Evolutionary conservation across 352 stramenopile genomes (phyloP).

Genomic region (Phytophthora parvispora): DNA sequence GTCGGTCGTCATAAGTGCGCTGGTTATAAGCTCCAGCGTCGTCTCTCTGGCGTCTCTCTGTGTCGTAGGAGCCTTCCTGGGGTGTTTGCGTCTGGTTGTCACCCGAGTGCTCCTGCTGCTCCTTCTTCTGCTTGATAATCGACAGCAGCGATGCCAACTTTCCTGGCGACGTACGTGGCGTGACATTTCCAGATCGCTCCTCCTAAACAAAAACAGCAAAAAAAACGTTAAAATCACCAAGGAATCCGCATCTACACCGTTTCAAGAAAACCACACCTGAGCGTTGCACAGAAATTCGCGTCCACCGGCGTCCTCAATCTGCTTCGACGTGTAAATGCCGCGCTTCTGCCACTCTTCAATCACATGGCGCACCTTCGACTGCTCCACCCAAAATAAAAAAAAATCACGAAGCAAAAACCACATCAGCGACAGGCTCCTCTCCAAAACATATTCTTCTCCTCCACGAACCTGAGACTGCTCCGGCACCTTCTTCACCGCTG

Average conservation of each 20-base stretch:
- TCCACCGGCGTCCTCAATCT: slow-evolving; percentile 77
- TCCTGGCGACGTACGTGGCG: slow-evolving; percentile 51
- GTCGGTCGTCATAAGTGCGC: slow-evolving; percentile 34
- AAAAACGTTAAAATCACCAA: slow-evolving; percentile 2
- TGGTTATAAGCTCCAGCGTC: slow-evolving; percentile 18
- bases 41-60: slow-evolving; percentile 21
- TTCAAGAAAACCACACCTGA: slow-evolving; percentile 26
- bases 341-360: slow-evolving; percentile 85
- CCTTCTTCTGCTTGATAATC: slow-evolving; percentile 89
- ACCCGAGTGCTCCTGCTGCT: slow-evolving; percentile 38
- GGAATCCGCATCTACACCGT: not conserved
- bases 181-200: slow-evolving; percentile 40
- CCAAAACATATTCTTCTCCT: not conserved
- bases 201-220: slow-evolving; percentile 16
- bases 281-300: slow-evolving; percentile 28
- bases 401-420: not conserved
- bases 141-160: slow-evolving; percentile 83
- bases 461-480: slow-evolving; percentile 62
- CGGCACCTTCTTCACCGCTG: slow-evolving; percentile 75
- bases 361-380: slow-evolving; percentile 75
- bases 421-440: slow-evolving; percentile 13
- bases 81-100: slow-evolving; percentile 16
- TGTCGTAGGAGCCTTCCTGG: slow-evolving; percentile 18
- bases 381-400: not conserved
- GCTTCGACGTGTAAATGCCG: slow-evolving; percentile 67